Percentiles rank a stretch among this genome's conserved stretches.
Conservation (phyloP, 1,284 basidiomycete genomes). For the Gymnopus androsaceus region DNA sequence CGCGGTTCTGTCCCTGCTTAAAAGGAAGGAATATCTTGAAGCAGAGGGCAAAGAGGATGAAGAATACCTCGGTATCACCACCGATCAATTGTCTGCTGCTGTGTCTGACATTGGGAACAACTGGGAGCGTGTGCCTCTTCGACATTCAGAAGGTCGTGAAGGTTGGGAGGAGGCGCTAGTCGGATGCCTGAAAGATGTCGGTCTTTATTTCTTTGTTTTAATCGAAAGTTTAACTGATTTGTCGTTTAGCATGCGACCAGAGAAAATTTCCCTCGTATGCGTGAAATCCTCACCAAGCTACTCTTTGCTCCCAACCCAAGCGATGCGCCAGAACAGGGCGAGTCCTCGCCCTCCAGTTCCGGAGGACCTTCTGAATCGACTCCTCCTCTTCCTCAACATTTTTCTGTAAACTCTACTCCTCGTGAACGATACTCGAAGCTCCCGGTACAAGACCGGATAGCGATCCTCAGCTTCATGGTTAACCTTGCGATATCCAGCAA, state of each 20-base stretch:
- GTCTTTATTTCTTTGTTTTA: conserved; percentile 32
- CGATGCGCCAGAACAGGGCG: conserved; percentile 40
- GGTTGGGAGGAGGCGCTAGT: conserved; percentile 88
- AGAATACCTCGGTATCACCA: conserved; percentile 52
- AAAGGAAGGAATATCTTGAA: conserved; percentile 43
- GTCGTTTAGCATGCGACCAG: conserved; percentile 71
- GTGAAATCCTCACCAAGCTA: conserved; percentile 74
- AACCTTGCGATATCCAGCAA: conserved; percentile 91
- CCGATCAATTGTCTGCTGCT: conserved; percentile 59
- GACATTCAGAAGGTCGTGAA: conserved; percentile 62
- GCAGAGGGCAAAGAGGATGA: conserved; percentile 39
- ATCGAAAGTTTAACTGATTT: conserved; percentile 10
- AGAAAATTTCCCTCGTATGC: conserved; percentile 72
- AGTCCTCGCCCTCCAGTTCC: conserved; percentile 47
- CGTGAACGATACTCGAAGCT: conserved; percentile 75
- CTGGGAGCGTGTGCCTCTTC: conserved; percentile 76
- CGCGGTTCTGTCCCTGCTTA: conserved; percentile 66
- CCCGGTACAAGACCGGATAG: conserved; percentile 77
- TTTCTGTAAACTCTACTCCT: conserved; percentile 51
- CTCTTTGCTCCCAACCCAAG: conserved; percentile 64
- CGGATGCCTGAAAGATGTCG: conserved; percentile 86
- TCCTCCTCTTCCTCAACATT: conserved; percentile 27
- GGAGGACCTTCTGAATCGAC: conserved; percentile 39
- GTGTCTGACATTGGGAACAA: conserved; percentile 77
- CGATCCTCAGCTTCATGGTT: conserved; percentile 86